phyloP scores from a whole-genome alignment of 345 rosid genomes.

The Iberis pinnata region DNA sequence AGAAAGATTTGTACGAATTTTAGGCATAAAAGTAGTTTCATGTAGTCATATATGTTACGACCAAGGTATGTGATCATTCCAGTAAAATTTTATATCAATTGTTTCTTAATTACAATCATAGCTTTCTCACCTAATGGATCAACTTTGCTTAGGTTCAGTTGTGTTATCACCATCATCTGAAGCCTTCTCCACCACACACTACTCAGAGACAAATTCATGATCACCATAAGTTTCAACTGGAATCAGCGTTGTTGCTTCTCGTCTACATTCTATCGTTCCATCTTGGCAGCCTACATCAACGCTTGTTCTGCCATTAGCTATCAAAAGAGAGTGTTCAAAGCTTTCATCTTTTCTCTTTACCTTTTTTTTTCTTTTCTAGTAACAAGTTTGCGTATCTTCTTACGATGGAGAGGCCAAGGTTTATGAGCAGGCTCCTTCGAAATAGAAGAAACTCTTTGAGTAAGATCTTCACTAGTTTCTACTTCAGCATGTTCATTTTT shows the following conservation, averaged over 20 bases:
- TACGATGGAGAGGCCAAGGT: slow-evolving; percentile 79
- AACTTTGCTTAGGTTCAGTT: slow-evolving; percentile 60
- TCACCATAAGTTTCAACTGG: slow-evolving; percentile 97
- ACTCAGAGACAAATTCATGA: slow-evolving; percentile 90
- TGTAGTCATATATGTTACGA: too few species aligned
- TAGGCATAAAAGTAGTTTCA: too few species aligned
- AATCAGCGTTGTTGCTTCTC: slow-evolving; percentile 55
- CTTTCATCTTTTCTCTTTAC: slow-evolving; percentile 72
- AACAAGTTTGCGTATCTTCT: slow-evolving; percentile 81
- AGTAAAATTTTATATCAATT: too few species aligned
- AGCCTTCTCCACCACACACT: slow-evolving; percentile 88
- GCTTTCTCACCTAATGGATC: too few species aligned
- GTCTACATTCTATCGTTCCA: slow-evolving; percentile 49
- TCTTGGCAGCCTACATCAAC: slow-evolving; percentile 95
- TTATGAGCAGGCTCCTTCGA: slow-evolving; percentile 69
- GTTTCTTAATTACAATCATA: too few species aligned
- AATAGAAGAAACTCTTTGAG: slow-evolving; percentile 34
- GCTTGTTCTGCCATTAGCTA: slow-evolving; percentile 55
- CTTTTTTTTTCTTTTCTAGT: slow-evolving; percentile 77
- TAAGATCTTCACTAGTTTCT: slow-evolving; percentile 31
- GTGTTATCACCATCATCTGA: slow-evolving; percentile 59
- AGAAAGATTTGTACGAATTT: too few species aligned
- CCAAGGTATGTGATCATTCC: too few species aligned
- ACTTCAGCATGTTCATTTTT: slow-evolving; percentile 31
- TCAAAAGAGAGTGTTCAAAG: slow-evolving; percentile 74